Evolutionary conservation across 257 asterid species (phyloP), one percentile per base, ranked within the genome.

Genomic region (Gentiana straminea): DNA sequence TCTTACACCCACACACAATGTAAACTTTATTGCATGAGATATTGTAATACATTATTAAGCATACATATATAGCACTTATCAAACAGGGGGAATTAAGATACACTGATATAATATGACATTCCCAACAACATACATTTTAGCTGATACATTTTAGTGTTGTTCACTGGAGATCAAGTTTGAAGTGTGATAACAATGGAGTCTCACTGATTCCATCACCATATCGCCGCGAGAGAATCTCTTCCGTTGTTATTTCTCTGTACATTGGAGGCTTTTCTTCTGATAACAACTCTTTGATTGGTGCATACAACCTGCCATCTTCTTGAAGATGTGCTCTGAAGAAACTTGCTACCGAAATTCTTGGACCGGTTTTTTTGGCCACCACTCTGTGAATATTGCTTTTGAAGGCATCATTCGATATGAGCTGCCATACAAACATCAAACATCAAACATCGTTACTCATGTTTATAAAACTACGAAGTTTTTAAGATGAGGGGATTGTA

Each of bases 191-290:
- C 2, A 52, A 33, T 0, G 39, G 6, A 5, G 2, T 38, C 12
- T 13, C 56, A 8, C 4, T 36, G 35, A 52, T 36, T 13, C 56
- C 56, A 4, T 34, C 12, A n/a, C 9, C 12, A 36, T 33, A 52
- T 8, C 39, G 41, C 4, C 6, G 13, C 3, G 56, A 2, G 0
- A 52, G n/a, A 24, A 24, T 3, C 12, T 51, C 55, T 51, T 24
- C 32, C 7, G 55, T 12, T 33, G 36, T 51, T 5, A 51, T 7
- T 34, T 51, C n/a, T 3, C 37, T 10, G 55, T 51, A 51, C 5
- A 32, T 13, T 13, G 55, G 55, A 1, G 55, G 55, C 44, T 39
- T 37, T 51, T 35, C 55, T 51, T 51, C 55, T 51, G 55, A 51
- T 51, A 51, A 51, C 11, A 51, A 51, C 12, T 51, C 55, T 35